Evolutionary conservation across 2,329 filamentous ascomycete species (phyloP), one percentile per base, ranked within the genome.

Genomic region (Acarospora socialis): DNA sequence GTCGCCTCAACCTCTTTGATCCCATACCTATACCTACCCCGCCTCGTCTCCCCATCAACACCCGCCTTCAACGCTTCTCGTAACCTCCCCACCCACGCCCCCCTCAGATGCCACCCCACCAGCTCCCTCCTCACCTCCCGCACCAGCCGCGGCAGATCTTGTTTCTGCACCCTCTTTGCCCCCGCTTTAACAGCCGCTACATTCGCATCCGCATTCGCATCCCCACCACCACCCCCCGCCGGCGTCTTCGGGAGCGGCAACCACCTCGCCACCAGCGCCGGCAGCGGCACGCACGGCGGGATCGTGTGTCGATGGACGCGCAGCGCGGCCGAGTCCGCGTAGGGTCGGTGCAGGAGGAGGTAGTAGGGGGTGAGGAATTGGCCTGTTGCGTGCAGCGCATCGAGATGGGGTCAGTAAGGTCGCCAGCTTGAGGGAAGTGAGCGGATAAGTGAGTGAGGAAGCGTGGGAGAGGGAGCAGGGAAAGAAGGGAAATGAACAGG

Each of bases 351-450:
- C 25, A 61, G 40, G 7, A 63, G 46, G 2, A 63, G 31, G 40
- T 62, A 62, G 35, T 61, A 61, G 7, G 59, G 58, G 35, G 54
- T 55, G 4, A 46, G 41, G 37, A 58, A 61, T 3, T 42, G 46
- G 3, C 59, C 59, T 21, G 48, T 47, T 2, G 56, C 50, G 13
- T 44, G 36, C 39, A 53, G 57, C 13, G 61, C 40, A 23, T 63
- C 59, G 14, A 63, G 52, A 8, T 59, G 48, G 7, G 62, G 39
- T 2, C 59, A 59, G 3, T 62, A 42, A 1, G 62, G 43, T 6
- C 31, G 31, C 16, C 32, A 31, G 21, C 50, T 49, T 12, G 43
- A 41, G 3, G 41, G 33, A 5, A 46, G 42, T 1, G 35, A 17
- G 14, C 43, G n/a, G n/a, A n/a, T n/a, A n/a, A n/a, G n/a, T n/a